A percentile compares a stretch with the other conserved stretches of the same genome.
phyloP scores from a whole-genome alignment of 1,284 basidiomycete species.

The Vanrija humicola region DNA sequence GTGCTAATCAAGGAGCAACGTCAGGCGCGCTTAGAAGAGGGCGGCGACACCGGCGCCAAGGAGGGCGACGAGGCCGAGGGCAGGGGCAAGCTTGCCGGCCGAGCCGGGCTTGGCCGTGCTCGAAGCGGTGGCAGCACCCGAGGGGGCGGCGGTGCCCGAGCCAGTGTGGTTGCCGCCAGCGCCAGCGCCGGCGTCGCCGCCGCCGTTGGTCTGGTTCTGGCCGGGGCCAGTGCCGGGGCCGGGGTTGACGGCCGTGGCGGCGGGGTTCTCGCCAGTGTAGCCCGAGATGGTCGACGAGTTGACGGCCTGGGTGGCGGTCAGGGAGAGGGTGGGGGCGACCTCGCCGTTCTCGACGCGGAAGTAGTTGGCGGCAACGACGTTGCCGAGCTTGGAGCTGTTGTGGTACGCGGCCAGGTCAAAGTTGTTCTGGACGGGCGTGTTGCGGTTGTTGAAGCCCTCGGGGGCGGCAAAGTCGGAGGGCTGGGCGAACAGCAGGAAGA shows the following conservation, averaged over 20 bases:
- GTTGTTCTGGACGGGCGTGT: conserved; percentile 55
- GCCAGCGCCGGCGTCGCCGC: conserved; percentile 8
- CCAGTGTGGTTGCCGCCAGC: background rate
- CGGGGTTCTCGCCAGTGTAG: conserved; percentile 46
- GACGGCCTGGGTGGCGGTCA: conserved; percentile 2
- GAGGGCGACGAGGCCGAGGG: conserved; percentile 20
- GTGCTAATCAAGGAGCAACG: background rate
- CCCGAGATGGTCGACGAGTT: conserved; percentile 1
- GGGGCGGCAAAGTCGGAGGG: conserved; percentile 59
- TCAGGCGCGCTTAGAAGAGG: conserved; percentile 18
- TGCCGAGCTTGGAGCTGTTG: conserved; percentile 40
- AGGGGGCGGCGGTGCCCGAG: conserved; percentile 1
- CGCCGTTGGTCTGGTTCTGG: conserved; percentile 1
- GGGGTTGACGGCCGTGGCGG: conserved; percentile 20
- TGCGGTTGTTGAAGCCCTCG: conserved; percentile 56
- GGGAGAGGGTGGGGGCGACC: conserved; percentile 52
- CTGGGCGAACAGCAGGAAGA: conserved; percentile 16
- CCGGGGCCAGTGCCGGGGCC: conserved; percentile 1
- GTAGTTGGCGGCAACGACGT: conserved; percentile 57
- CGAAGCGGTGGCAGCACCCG: conserved; percentile 3
- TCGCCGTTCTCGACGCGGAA: conserved; percentile 68
- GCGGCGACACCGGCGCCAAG: conserved; percentile 25
- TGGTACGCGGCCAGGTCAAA: conserved; percentile 53
- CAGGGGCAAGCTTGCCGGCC: background rate
- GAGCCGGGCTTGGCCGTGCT: conserved; percentile 4